Evolutionary conservation across 2,329 filamentous ascomycete species (phyloP).

Genomic region (Paecilomyces sp.): DNA sequence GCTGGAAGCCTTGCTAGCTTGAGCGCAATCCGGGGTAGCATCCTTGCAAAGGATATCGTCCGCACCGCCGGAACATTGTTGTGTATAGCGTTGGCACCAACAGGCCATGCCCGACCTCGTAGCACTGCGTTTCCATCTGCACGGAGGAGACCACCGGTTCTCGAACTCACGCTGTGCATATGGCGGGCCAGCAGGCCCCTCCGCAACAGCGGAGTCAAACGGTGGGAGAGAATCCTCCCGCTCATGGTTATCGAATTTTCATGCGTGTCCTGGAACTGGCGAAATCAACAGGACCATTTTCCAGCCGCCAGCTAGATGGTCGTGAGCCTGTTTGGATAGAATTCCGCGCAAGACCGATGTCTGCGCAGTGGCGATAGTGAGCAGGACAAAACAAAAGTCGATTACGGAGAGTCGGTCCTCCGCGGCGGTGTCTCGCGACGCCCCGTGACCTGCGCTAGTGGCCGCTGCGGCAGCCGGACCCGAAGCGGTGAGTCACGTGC

Average conservation of each 20-base stretch:
- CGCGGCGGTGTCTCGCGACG: constrained; percentile 2
- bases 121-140: constrained; percentile 56
- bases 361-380: background rate
- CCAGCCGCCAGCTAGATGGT: background rate
- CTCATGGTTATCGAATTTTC: constrained; percentile 49
- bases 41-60: constrained; percentile 59
- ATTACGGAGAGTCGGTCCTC: background rate
- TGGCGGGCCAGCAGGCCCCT: constrained; percentile 55
- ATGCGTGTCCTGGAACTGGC: constrained; percentile 20
- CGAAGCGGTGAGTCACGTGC: constrained; percentile 23
- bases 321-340: background rate
- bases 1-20: constrained; percentile 86
- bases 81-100: constrained; percentile 71
- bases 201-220: constrained; percentile 61
- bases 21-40: constrained; percentile 77
- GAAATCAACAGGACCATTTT: background rate
- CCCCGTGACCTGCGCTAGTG: constrained; percentile 26
- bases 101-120: constrained; percentile 66
- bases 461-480: constrained; percentile 22
- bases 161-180: constrained; percentile 54
- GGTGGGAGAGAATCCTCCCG: constrained; percentile 68
- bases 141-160: constrained; percentile 62
- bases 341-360: background rate
- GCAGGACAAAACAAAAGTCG: background rate
- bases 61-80: constrained; percentile 60